phyloP scores from a whole-genome alignment of 2,329 filamentous ascomycete genomes.

The Fusarium illudens region DNA sequence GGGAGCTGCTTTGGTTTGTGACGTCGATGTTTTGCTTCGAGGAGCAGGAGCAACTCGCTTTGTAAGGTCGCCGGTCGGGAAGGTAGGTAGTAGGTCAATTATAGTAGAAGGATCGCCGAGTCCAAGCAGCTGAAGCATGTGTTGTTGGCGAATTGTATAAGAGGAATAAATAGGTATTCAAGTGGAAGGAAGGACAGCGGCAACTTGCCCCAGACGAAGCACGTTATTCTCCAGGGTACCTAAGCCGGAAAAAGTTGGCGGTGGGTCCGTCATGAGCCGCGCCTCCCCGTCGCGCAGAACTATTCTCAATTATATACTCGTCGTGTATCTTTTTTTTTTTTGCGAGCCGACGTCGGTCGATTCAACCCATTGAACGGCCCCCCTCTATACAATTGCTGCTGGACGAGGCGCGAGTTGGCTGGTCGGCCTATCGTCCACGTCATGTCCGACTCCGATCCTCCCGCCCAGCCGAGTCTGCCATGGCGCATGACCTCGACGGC shows the following conservation, averaged over 20 bases:
- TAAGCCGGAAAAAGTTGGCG: slow-evolving; percentile 17
- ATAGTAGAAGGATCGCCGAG: neutral
- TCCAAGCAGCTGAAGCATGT: neutral
- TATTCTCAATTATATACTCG: slow-evolving; percentile 14
- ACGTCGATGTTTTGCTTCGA: slow-evolving; percentile 8
- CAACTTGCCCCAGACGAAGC: neutral
- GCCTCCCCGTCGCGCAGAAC: slow-evolving; percentile 18
- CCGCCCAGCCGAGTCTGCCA: slow-evolving; percentile 64
- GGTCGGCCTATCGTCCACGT: neutral
- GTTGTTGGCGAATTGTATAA: neutral
- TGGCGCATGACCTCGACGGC: slow-evolving; percentile 79
- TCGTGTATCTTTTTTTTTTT: neutral
- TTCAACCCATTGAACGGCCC: neutral
- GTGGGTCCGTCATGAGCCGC: slow-evolving; percentile 29
- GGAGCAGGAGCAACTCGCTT: neutral
- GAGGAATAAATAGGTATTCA: neutral
- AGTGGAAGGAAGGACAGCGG: neutral
- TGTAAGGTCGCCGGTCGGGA: neutral
- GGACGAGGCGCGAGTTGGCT: neutral
- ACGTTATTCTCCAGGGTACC: slow-evolving; percentile 20
- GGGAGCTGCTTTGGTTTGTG: slow-evolving; percentile 5
- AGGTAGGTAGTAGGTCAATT: neutral
- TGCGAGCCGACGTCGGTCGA: neutral
- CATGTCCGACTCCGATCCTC: slow-evolving; percentile 39
- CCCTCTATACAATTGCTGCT: neutral